Conservation (phyloP, 148 eudicot genomes). For the Fagopyrum tataricum region DNA sequence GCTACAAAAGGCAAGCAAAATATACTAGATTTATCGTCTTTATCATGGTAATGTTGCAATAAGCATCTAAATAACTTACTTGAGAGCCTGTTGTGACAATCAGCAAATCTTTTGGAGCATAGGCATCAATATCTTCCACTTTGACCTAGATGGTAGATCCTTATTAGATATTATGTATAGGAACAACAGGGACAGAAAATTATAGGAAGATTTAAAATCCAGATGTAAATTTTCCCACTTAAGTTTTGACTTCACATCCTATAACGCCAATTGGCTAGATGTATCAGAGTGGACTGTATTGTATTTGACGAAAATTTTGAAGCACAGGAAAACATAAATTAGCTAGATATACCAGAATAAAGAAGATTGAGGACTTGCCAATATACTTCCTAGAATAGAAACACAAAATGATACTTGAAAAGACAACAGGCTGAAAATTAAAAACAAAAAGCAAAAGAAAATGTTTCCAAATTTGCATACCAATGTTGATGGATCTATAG, state of each 20-base stretch:
- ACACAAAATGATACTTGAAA: neutral
- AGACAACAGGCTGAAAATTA: neutral
- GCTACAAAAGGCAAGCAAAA: conserved; percentile 9
- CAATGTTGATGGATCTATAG: conserved; percentile 96
- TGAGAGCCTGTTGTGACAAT: conserved; percentile 98
- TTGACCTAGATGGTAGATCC: conserved; percentile 47
- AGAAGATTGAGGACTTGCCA: conserved; percentile 7
- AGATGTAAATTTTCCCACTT: conserved; percentile 1
- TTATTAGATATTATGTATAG: conserved; percentile 4
- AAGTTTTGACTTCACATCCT: neutral
- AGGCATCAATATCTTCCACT: conserved; percentile 92
- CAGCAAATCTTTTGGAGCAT: conserved; percentile 90
- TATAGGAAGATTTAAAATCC: neutral
- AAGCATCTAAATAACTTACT: conserved; percentile 48
- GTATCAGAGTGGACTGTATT: neutral
- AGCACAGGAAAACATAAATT: neutral
- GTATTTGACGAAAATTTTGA: neutral
- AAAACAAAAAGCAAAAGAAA: neutral
- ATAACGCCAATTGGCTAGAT: neutral
- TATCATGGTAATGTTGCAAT: neutral
- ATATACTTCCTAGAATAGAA: neutral
- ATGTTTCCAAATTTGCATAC: conserved; percentile 27
- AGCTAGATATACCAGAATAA: conserved; percentile 2
- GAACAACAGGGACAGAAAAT: neutral
- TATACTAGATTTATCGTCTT: neutral